Conservation (phyloP, 208 protist genomes). For the Phytomonas francai region DNA sequence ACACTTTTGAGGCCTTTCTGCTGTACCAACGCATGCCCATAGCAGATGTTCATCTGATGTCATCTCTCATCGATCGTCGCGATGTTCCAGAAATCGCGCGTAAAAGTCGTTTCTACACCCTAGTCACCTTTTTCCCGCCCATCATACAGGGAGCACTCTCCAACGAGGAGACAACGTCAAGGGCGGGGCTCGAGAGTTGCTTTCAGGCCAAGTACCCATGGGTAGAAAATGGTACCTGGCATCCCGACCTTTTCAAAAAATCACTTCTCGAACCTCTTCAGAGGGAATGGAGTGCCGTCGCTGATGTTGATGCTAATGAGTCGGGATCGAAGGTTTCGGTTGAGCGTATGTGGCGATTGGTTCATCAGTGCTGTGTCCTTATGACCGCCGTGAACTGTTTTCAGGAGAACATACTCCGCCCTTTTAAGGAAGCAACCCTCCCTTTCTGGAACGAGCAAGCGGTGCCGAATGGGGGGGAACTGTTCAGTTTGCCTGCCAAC, state of each 20-base stretch:
- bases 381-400: constrained; percentile 8
- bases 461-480: constrained; percentile 25
- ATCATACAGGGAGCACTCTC: background rate
- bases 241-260: constrained; percentile 6
- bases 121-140: background rate
- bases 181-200: background rate
- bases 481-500: background rate
- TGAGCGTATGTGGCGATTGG: background rate
- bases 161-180: background rate
- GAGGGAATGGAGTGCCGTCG: background rate
- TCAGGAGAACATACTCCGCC: constrained; percentile 33
- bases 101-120: background rate
- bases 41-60: background rate
- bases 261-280: background rate
- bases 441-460: constrained; percentile 38
- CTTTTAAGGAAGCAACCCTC: constrained; percentile 33
- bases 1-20: background rate
- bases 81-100: background rate
- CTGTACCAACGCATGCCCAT: background rate
- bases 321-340: background rate
- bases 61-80: background rate
- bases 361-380: background rate
- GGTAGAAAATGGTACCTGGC: constrained; percentile 6
- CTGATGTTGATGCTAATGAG: background rate
- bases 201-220: constrained; percentile 7